Conservation (phyloP, 345 rosid genomes). For the Eucalyptus cladocalyx region DNA sequence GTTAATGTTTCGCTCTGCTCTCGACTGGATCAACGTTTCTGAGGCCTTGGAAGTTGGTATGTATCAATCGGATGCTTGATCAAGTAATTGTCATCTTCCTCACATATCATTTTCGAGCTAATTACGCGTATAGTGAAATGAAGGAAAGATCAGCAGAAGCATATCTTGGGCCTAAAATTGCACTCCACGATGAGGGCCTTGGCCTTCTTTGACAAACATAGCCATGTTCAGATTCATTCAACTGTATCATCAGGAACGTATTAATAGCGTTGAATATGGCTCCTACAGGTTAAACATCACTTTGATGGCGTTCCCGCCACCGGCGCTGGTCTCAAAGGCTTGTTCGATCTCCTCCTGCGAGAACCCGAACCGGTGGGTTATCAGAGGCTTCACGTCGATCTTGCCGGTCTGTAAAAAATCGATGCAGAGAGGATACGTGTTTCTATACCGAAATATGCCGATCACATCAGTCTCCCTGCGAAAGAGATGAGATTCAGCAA, state of each 20-base stretch:
- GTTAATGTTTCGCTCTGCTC: neutral
- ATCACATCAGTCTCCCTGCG: constrained; percentile 83
- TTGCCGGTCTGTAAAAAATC: constrained; percentile 64
- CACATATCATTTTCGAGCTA: neutral
- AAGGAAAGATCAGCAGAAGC: neutral
- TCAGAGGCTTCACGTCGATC: constrained; percentile 79
- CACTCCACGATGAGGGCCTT: neutral
- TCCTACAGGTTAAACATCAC: constrained; percentile 79
- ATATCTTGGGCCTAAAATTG: neutral
- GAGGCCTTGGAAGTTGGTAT: neutral
- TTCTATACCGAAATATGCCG: constrained; percentile 68
- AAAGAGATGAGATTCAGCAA: neutral
- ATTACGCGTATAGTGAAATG: neutral
- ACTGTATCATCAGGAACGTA: neutral
- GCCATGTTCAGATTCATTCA: neutral
- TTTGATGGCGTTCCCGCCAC: constrained; percentile 76
- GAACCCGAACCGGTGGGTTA: constrained; percentile 83
- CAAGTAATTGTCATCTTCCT: neutral
- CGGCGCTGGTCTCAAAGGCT: constrained; percentile 81
- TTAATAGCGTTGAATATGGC: neutral
- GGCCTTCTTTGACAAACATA: neutral
- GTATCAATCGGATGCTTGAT: neutral
- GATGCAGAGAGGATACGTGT: constrained; percentile 89
- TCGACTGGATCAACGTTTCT: neutral
- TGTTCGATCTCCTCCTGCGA: constrained; percentile 80